These are phyloP conservation scores for Septoria linicola DNA, from an alignment of 2,329 filamentous ascomycete genomes.

Conservation along the genomic window DNA sequence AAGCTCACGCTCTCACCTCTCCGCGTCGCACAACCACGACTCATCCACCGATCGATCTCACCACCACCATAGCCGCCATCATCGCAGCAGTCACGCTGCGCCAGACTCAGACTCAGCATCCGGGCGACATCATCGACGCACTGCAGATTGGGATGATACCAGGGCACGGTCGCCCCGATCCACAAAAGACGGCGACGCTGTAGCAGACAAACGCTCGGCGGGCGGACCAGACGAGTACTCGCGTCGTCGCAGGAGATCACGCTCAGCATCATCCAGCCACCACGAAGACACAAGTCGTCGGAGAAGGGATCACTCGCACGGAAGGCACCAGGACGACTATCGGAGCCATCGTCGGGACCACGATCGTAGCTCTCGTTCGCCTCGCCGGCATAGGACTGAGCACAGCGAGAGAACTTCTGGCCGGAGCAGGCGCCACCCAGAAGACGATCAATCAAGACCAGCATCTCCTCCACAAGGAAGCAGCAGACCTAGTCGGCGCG, in stretches of 20 bases:
- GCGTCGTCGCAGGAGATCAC: conserved; percentile 42
- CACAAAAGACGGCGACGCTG: conserved; percentile 24
- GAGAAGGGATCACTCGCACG: conserved; percentile 27
- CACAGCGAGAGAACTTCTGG: conserved; percentile 1
- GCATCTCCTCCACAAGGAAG: conserved; percentile 13
- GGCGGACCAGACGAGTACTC: conserved; percentile 38
- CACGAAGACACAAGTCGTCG: conserved; percentile 34
- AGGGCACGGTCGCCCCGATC: conserved; percentile 37
- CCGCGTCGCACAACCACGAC: conserved; percentile 31
- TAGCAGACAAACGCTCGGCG: conserved; percentile 22
- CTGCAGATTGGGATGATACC: conserved; percentile 34
- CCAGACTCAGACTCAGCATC: conserved; percentile 24
- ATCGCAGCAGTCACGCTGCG: conserved; percentile 23
- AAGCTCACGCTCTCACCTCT: conserved; percentile 10
- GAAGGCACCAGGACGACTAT: conserved; percentile 17
- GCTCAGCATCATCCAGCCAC: conserved; percentile 43
- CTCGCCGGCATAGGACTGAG: conserved; percentile 10
- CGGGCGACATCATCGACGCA: conserved; percentile 34
- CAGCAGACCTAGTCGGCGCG: conserved; percentile 18
- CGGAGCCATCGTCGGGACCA: conserved; percentile 16
- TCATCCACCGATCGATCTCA: conserved; percentile 18
- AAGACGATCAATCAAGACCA: conserved; percentile 11
- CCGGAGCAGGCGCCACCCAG: conserved; percentile 9
- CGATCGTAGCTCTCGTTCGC: conserved; percentile 26
- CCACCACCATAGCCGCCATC: conserved; percentile 20